These are phyloP conservation scores for Arthroderma sp. DNA, from an alignment of 2,329 filamentous ascomycete species.

Conservation along the genomic window DNA sequence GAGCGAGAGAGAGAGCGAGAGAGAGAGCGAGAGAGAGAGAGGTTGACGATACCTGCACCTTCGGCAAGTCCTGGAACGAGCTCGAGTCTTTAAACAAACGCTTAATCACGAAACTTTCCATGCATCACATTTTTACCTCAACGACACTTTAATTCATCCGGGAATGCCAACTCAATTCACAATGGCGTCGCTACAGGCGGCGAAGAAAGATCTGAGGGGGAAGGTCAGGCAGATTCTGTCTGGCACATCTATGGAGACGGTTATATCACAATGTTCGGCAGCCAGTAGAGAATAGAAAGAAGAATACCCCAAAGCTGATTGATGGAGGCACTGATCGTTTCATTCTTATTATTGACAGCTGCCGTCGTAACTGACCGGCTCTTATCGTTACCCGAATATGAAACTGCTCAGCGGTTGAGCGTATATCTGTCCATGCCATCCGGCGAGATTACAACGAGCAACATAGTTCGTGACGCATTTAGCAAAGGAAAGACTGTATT, in stretches of 20 bases:
- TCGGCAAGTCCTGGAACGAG: no score
- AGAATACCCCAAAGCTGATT: background rate
- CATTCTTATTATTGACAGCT: slow-evolving; percentile 38
- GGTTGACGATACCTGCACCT: background rate
- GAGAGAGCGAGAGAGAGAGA: background rate
- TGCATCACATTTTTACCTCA: no score
- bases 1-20: background rate
- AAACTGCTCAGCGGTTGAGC: slow-evolving; percentile 60
- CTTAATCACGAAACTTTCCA: no score
- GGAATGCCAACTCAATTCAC: background rate
- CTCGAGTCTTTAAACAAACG: no score
- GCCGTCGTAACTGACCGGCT: slow-evolving; percentile 51
- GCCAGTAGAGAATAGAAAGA: background rate
- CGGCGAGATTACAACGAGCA: slow-evolving; percentile 71
- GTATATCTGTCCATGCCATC: slow-evolving; percentile 88
- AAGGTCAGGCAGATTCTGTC: slow-evolving; percentile 56
- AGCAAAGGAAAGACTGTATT: slow-evolving; percentile 69
- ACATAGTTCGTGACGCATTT: slow-evolving; percentile 71
- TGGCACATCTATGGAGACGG: slow-evolving; percentile 46
- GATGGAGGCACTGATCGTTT: background rate
- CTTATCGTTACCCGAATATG: slow-evolving; percentile 57
- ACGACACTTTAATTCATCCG: no score
- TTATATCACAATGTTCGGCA: slow-evolving; percentile 56
- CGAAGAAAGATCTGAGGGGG: slow-evolving; percentile 64
- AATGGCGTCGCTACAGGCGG: slow-evolving; percentile 42